Evolutionary conservation across 768 basidiomycete genomes (phyloP), one percentile per base, ranked within the genome.

Genomic region (Boletus coccyginus): DNA sequence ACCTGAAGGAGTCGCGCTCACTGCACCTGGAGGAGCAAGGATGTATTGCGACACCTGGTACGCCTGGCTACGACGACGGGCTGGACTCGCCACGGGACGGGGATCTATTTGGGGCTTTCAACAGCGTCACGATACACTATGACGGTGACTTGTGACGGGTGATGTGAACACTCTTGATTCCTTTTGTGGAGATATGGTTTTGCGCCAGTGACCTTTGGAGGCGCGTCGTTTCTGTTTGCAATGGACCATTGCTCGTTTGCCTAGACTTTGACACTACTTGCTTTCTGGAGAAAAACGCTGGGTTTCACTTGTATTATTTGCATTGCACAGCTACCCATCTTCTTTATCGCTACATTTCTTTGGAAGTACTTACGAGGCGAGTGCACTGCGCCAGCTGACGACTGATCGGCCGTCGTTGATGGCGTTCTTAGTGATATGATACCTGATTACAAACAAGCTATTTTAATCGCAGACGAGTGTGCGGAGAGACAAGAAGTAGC

Each of bases 1-100:
- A 88, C 54, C 74, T 97, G 69, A 88, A 92, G 62, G 96, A 98
- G 74, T 94, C 92, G 41, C 84, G 86, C 56, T 94, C 92, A 58
- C 80, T 98, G 66, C 93, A 97, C 71, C 81, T 96, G 63, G 94
- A 94, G 72, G 82, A 85, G 49, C 81, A 85, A 68, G 76, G 71
- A 14, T 68, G 73, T 29, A 68, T 74, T 44, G 57, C 53, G 41
- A 49, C 61, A 33, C 71, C 74, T 53, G 75, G 75, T 16, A 78
- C 77, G 4, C 75, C 77, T 17, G 74, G 76, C 1, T 67, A 68
- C 38, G 75, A 78, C 46, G 78, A 77, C 53, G 77, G 79, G 51
- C 66, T 78, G 67, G 79, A 79, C 54, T 61, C 73, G 56, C 59
- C 70, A 54, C 70, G 75, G 43, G 80, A 80, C 54, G 75, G 74